Base-by-base conservation (phyloP, 1,284 basidiomycete species). In the Cryptococcus sp. region DNA sequence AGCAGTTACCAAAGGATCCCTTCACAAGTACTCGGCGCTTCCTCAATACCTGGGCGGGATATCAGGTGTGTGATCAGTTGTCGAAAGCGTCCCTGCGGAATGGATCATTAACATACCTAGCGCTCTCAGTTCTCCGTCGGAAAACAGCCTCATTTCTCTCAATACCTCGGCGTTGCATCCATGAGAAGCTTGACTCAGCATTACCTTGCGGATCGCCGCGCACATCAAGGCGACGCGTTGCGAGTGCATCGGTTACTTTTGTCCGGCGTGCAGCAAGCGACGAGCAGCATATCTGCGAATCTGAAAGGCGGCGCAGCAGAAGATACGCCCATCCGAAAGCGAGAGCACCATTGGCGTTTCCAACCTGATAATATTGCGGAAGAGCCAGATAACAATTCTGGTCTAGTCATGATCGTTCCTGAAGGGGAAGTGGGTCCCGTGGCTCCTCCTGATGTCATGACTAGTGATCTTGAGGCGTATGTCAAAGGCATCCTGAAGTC, bases 381-480 rank as follows among this genome's bases (percentile, higher is more conserved):
- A 0, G 61, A 63, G 8, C 54, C 52, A 20, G 54, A 55, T 42
- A 52, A 39, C 22, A 67, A 65, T 30, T 64, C 60, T 1, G 75
- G 73, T 0, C 22, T 72, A 11, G 62, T 60, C 11, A 60, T 75
- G 62, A 75, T 77, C 49, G 57, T 73, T 1, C 69, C 71, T 5
- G 65, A 71, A 27, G 68, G 63, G 10, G 64, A 71, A 40, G 63
- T 69, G 1, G 67, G 67, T 11, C 23, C 57, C 1, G 58, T 64
- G 3, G 70, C 73, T 3, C 66, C 71, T 8, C 74, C 74, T 7
- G 71, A 75, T 52, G 62, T 68, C 15, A 73, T 72, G 41, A 76
- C 74, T 0, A 65, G 63, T 1, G 68, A 75, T 55, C 63, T 70
- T 30, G 74, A 71, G 49, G 71, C 73, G 52, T 77, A 77, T 60